Evolutionary conservation across 306 rosid species (phyloP), one percentile per base, ranked within the genome.

Genomic region (Pueraria montana): DNA sequence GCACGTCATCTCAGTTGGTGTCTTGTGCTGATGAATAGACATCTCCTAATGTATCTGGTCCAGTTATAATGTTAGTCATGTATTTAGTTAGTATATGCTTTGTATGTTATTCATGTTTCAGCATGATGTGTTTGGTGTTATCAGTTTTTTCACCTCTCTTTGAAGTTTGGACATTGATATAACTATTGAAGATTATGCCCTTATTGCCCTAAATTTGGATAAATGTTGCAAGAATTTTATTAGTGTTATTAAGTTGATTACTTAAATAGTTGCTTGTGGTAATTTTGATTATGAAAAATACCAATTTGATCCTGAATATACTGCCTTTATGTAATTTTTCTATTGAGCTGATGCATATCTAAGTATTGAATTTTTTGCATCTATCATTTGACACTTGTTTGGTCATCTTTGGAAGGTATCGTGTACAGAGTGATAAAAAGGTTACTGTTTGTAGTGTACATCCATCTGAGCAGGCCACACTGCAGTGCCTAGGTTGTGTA

Each of bases 401-500:
- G 69, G 58, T 49, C 24, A 18, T 55, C 77, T 27, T 66, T 87
- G 87, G 88, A 86, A 96, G 99, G 99, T 96, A 91, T 78, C 97
- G 98, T 20, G 89, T 96, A 75, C 97, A 96, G 76, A 96, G 94
- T 87, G 99, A 96, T 86, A 96, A 78, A 83, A 96, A 91, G 78
- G 92, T 94, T 81, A 90, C 98, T 70, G 84, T 96, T 76, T 96
- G 99, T 86, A 96, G 98, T 26, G 59, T 96, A 64, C 99, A 96
- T 90, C 98, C 98, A 69, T 88, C 99, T 50, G 99, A 96, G 91
- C 97, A 88, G 87, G 99, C 99, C 49, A 94, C 98, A 48, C 72
- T 96, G 83, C 99, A 96, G 92, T 96, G 99, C 87, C 83, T 96
- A 80, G 98, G 97, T 64, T 96, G 99, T 86, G 85, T 96, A 23